Conservation (phyloP, 768 basidiomycete species). For the Russula brevipes region DNA sequence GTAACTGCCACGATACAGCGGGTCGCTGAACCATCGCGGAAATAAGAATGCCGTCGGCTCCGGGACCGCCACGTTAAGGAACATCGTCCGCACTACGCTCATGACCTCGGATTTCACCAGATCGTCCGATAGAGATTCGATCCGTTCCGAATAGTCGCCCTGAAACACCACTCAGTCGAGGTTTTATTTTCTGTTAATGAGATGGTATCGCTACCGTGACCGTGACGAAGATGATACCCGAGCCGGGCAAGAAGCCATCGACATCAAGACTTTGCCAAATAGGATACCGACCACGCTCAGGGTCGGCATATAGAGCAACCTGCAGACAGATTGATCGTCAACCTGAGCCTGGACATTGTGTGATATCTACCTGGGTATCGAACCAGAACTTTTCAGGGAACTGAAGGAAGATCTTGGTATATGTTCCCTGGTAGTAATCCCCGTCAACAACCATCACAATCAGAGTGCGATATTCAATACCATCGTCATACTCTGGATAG, state of each 20-base stretch:
- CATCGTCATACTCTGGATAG: no score
- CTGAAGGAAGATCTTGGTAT: conserved; percentile 14
- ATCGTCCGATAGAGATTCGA: conserved; percentile 46
- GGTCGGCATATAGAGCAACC: conserved; percentile 18
- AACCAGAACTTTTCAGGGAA: conserved; percentile 22
- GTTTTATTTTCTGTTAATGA: not conserved
- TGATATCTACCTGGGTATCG: conserved; percentile 27
- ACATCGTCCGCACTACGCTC: conserved; percentile 51
- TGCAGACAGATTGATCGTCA: not conserved
- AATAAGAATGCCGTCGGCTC: conserved; percentile 50
- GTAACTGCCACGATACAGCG: conserved; percentile 53
- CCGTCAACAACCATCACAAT: not conserved
- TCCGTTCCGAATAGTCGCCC: conserved; percentile 54
- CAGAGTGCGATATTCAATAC: no score
- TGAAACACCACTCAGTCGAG: conserved; percentile 24
- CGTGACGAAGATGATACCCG: conserved; percentile 48
- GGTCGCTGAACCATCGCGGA: conserved; percentile 47
- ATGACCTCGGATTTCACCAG: conserved; percentile 50
- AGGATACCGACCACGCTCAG: conserved; percentile 38
- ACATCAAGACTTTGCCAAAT: conserved; percentile 64
- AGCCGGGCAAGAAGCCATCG: conserved; percentile 51
- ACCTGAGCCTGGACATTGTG: no score
- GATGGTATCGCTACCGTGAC: conserved; percentile 42
- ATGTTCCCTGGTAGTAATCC: not conserved
- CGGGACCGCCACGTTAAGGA: conserved; percentile 46